A percentile compares a stretch with the other conserved stretches of the same genome.
phyloP scores from a whole-genome alignment of 345 rosid genomes.

The Citrus unshiu region DNA sequence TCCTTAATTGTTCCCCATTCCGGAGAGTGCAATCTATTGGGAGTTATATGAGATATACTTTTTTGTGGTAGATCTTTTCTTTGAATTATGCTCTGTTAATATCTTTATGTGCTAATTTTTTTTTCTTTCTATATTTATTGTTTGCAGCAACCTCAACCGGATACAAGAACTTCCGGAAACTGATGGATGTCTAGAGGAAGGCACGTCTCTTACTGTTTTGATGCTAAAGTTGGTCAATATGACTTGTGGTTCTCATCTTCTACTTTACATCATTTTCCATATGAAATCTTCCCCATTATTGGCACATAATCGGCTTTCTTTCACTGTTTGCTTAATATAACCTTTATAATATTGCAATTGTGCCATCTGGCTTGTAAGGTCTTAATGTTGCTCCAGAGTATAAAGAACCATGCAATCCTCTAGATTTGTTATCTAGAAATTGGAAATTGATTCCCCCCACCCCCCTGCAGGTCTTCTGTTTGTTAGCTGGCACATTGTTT shows the following conservation, averaged over 20 bases:
- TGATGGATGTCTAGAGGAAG: constrained; percentile 29
- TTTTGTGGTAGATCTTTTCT: not conserved
- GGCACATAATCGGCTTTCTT: not conserved
- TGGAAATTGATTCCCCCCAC: not conserved
- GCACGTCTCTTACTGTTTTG: constrained; percentile 28
- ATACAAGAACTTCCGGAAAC: constrained; percentile 37
- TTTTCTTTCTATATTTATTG: not conserved
- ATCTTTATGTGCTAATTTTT: constrained; percentile 8
- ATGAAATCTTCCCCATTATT: not conserved
- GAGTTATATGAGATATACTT: not conserved
- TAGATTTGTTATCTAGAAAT: not conserved
- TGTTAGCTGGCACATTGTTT: not conserved
- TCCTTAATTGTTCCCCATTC: not conserved
- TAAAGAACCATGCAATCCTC: not conserved
- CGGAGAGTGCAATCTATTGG: not conserved
- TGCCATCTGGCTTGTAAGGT: not conserved
- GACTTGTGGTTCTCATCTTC: not conserved
- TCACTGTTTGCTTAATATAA: not conserved
- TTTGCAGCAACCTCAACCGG: constrained; percentile 47
- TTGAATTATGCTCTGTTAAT: not conserved
- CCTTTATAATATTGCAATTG: not conserved
- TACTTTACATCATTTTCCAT: not conserved
- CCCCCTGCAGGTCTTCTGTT: not conserved
- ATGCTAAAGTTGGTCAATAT: constrained; percentile 5
- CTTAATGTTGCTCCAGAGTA: not conserved